Base-by-base conservation (phyloP, 352 stramenopile genomes). In the Pythium sukuiense region DNA sequence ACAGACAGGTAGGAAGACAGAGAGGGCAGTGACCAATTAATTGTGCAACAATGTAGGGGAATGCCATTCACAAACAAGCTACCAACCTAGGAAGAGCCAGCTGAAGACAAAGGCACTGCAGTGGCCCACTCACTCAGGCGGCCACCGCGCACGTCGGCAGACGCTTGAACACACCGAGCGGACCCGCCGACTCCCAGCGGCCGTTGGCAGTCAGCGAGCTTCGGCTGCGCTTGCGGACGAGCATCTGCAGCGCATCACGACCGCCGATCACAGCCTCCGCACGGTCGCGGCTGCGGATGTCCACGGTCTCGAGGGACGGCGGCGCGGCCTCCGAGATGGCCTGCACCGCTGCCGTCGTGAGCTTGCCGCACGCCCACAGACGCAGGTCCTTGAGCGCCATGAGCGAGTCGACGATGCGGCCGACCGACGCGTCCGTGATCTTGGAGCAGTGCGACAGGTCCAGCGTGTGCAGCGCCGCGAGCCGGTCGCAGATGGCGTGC, bases 381-480 rank as follows among this genome's bases (percentile, higher is more conserved):
- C 83, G 83, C 61, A 96, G 49, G 60, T 94, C 81, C 59, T 86
- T 82, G 26, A 96, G 74, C 27, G 63, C 64, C 27, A 61, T 67
- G 55, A 96, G 81, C 18, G 74, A 71, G 52, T 66, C 58, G 8
- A 88, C 81, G 50, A 96, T 83, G 24, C 74, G 73, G 56, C 72
- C 65, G 20, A 96, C 90, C 1, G 81, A 74, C 18, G 68, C 76
- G 63, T 96, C 87, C 27, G 83, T 94, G 52, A 96, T 79, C 48
- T 87, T 85, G 52, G 73, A 76, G 55, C 87, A 96, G 62, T 96
- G 87, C 33, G 87, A 96, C 27, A 96, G 62, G 52, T 96, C 92
- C 45, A 96, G 66, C n/a, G 72, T 80, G 35, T 80, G 69, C 48
- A 96, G 73, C 3, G 67, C 54, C 8, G 69, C 58, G 29, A 90